phyloP scores from a whole-genome alignment of 495 filamentous ascomycete species.

The Monascus purpureus region DNA sequence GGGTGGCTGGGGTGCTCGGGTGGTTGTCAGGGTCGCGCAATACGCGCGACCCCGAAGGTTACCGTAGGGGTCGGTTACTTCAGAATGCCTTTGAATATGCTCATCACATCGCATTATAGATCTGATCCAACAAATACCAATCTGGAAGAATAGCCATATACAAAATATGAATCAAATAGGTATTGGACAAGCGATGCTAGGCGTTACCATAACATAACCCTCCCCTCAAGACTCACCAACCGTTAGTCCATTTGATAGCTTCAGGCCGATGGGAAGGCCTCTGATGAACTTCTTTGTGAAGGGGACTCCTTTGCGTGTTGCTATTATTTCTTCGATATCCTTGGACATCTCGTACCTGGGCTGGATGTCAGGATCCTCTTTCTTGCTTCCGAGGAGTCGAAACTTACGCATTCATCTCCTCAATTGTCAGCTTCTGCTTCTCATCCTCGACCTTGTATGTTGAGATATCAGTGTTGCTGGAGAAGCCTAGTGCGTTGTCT shows the following conservation, averaged over 20 bases:
- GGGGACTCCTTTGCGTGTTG: constrained; percentile 7
- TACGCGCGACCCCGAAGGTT: too few species aligned
- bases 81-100: too few species aligned
- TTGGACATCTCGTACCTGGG: constrained; percentile 34
- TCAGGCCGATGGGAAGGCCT: constrained; percentile 24
- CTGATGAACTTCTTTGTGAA: constrained; percentile 16
- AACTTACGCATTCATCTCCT: constrained; percentile 38
- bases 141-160: too few species aligned
- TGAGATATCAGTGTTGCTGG: constrained; percentile 25
- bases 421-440: constrained; percentile 35
- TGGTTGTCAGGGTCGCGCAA: too few species aligned
- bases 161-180: too few species aligned
- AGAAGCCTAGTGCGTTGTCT: constrained; percentile 21
- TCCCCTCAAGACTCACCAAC: too few species aligned
- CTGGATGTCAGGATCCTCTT: constrained; percentile 2
- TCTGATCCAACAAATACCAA: too few species aligned
- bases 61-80: too few species aligned
- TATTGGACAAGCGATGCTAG: too few species aligned
- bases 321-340: constrained; percentile 28
- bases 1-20: too few species aligned
- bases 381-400: neutral
- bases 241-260: constrained; percentile 22
- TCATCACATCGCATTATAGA: too few species aligned
- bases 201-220: too few species aligned
- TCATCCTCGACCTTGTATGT: constrained; percentile 33